Base-by-base conservation (phyloP, 2,329 filamentous ascomycete genomes). In the Penicillium sumatraense region DNA sequence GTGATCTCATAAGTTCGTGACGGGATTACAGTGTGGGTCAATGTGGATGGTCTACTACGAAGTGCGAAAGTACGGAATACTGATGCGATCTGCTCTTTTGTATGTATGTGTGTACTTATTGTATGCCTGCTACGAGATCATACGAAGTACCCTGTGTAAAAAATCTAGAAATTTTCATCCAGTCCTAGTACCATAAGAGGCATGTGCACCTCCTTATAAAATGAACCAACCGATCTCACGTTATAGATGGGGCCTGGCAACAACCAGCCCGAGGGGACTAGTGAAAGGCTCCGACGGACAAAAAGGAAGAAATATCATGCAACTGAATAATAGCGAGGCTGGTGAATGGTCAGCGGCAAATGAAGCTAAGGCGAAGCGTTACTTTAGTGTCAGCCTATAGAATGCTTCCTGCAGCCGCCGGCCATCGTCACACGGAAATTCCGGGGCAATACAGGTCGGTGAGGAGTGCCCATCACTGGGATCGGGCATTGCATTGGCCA, bases 381-480 rank as follows among this genome's bases (percentile, higher is more conserved):
- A 51, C 55, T 56, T 50, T 24, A 24, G 14, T 24, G 24, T 8
- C 26, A 49, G 41, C 70, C 67, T 68, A 71, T 72, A 18, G 60
- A 18, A 62, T 24, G 20, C 38, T 54, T 59, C 60, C 61, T 72
- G 63, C 66, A 72, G 66, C 68, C 70, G 70, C 70, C 59, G 45
- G 46, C 27, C 60, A 42, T 63, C 56, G 54, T 69, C 67, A 66
- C 66, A 65, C 54, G 33, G 50, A 14, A 50, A 36, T n/a, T 29
- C 46, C 51, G 20, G 11, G 50, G 20, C 46, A 23, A 46, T 29
- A 31, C 18, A 29, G 49, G 27, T 45, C 16, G 31, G 16, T 56
- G 44, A 31, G 42, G n/a, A 18, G 14, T n/a, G 26, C 14, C 16
- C 11, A 31, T 46, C 42, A 33, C 13, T 46, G 9, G 21, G 14